A percentile compares a stretch with the other conserved stretches of the same genome.
These are phyloP conservation scores for Pichia sp. DNA, from an alignment of 1,139 yeast genomes.

Conservation along the genomic window DNA sequence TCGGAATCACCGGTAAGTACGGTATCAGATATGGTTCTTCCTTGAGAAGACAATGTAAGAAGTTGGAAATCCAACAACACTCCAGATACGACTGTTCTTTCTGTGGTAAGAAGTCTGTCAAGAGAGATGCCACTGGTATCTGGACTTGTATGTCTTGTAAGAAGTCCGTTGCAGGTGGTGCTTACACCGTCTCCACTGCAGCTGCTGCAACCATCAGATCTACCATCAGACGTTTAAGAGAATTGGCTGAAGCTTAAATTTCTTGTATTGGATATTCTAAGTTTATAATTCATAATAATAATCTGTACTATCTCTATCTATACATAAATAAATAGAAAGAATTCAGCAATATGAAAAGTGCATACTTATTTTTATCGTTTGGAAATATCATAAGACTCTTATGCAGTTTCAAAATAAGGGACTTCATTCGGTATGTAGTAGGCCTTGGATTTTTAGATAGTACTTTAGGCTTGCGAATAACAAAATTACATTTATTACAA, in stretches of 20 bases:
- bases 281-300: constrained; percentile 7
- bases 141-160: constrained; percentile 95
- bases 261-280: constrained; percentile 11
- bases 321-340: constrained; percentile 12
- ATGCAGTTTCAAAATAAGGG: no score
- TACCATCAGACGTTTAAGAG: constrained; percentile 99
- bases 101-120: constrained; percentile 99
- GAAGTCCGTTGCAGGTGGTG: constrained; percentile 99
- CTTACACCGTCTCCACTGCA: constrained; percentile 98
- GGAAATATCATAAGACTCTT: no score
- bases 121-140: constrained; percentile 98
- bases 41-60: constrained; percentile 99
- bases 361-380: no score
- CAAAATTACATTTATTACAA: no score
- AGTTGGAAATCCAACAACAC: constrained; percentile 98
- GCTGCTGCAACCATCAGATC: constrained; percentile 99
- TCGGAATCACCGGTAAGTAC: constrained; percentile 99
- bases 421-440: no score
- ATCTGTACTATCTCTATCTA: constrained; percentile 10
- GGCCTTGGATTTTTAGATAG: no score
- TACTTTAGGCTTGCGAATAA: no score
- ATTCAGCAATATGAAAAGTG: constrained; percentile 2
- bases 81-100: constrained; percentile 98
- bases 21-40: constrained; percentile 99
- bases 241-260: constrained; percentile 94